Percentiles rank a stretch among this genome's conserved stretches.
These are phyloP conservation scores for Domatiomyces globalis DNA, from an alignment of 2,329 filamentous ascomycete species.

Conservation along the genomic window DNA sequence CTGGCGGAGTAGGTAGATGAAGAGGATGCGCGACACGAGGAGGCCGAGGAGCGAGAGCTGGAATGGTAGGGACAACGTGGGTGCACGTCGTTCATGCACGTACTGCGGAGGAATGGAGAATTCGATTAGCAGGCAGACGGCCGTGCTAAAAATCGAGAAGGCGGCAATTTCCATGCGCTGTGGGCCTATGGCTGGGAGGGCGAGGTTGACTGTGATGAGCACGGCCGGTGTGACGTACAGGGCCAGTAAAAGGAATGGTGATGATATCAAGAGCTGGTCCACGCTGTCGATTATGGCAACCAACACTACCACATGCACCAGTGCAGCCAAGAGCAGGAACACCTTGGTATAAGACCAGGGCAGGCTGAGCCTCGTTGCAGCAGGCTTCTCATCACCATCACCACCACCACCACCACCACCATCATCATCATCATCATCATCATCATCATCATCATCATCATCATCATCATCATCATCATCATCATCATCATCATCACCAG, in stretches of 20 bases:
- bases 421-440: no score
- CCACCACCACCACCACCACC: no score
- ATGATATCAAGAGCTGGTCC: not conserved
- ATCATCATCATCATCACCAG: not conserved
- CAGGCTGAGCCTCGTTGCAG: no score
- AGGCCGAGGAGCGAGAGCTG: conserved; percentile 35
- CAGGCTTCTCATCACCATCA: not conserved
- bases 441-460: no score
- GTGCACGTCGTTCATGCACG: not conserved
- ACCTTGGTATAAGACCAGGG: not conserved
- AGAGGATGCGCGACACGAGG: conserved; percentile 41
- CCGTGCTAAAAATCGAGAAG: not conserved
- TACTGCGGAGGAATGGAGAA: not conserved
- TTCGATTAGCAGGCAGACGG: not conserved
- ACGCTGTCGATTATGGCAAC: not conserved
- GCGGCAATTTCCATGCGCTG: not conserved
- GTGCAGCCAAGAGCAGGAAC: not conserved
- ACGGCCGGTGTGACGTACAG: conserved; percentile 19
- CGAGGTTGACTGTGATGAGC: not conserved
- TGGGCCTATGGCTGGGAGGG: not conserved
- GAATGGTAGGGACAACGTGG: conserved; percentile 29
- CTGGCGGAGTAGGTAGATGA: conserved; percentile 43
- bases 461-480: not conserved
- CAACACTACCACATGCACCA: not conserved
- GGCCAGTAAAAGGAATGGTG: conserved; percentile 25